Evolutionary conservation across 2,329 filamentous ascomycete genomes (phyloP), one percentile per base, ranked within the genome.

Genomic region (Anisogramma anomala): DNA sequence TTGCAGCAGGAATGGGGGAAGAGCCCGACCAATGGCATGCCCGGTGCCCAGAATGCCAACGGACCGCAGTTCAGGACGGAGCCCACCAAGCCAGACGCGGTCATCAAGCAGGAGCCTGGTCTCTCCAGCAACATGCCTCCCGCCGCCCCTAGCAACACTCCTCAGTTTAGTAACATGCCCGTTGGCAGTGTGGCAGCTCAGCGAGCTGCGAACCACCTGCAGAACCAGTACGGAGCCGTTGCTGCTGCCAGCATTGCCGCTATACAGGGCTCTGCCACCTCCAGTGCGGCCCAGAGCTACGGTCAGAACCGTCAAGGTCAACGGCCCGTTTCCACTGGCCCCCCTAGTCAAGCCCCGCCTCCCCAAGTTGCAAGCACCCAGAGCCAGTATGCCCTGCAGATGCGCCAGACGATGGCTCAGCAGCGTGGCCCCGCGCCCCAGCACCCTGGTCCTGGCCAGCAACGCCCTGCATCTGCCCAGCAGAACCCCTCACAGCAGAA

Each of bases 161-260:
- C 42, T 33, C 26, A 36, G 30, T 47, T 41, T 17, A 17, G 30
- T 10, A 35, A 19, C 15, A 33, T 26, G 11, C 32, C 26, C 20
- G 37, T 26, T 33, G 41, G 41, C 2, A 41, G 20, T 10, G 33
- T 68, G 22, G 74, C 74, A 0, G 68, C 70, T 6, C 66, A 66
- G 39, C 67, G 77, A 42, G 76, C 77, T 1, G 68, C 69, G 17
- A 65, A 70, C 47, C 69, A 77, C 47, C 58, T 81, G 3, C 68
- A 74, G 42, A 65, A 64, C 33, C 68, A 75, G 48, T 84, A 76
- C 52, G 80, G 80, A 4, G 63, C 67, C 15, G 67, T 76, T 41
- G 79, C 79, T n/a, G 72, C 71, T 23, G 75, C 74, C 13, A 81
- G 77, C 6, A 80, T 84, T 52, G n/a, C n/a, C n/a, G n/a, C n/a